Evolutionary conservation across 768 basidiomycete genomes (phyloP).

Genomic region (Chalciporus pseudorubinellus): DNA sequence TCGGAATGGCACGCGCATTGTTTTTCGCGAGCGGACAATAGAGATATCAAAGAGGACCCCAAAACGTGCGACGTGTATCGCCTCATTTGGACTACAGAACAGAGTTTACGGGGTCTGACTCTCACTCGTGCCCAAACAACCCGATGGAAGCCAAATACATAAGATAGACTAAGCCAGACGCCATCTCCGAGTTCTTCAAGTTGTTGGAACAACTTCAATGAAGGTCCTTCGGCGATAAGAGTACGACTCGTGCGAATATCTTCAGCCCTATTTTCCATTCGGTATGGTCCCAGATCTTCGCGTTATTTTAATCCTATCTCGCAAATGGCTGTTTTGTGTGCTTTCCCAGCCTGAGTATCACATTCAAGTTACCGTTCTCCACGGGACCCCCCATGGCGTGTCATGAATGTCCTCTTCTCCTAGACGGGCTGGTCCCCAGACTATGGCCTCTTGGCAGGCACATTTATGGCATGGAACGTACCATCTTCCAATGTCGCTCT

Average conservation of each 20-base stretch:
- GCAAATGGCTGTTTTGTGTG: too few relatives aligned
- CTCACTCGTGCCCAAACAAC: neutral
- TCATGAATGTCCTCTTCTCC: neutral
- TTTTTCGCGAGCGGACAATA: conserved; percentile 2
- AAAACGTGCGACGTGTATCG: neutral
- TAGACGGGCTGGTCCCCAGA: too few relatives aligned
- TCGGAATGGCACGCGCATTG: conserved; percentile 12
- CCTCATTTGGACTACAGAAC: conserved; percentile 9
- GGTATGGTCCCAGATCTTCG: too few relatives aligned
- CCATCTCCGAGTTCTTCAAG: too few relatives aligned
- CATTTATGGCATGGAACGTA: neutral
- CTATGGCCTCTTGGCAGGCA: neutral
- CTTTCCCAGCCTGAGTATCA: too few relatives aligned
- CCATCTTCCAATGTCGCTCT: neutral
- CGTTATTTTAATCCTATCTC: neutral
- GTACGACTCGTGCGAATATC: too few relatives aligned
- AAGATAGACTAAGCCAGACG: too few relatives aligned
- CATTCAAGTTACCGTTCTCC: too few relatives aligned
- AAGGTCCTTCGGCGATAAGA: too few relatives aligned
- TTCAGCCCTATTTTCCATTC: too few relatives aligned
- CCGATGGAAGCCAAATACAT: neutral
- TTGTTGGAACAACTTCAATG: too few relatives aligned
- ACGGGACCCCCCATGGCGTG: neutral
- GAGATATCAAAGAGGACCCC: conserved; percentile 18
- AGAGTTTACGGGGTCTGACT: conserved; percentile 20